Base-by-base conservation (phyloP, 495 filamentous ascomycete genomes). In the Clavariopsis aquatica region DNA sequence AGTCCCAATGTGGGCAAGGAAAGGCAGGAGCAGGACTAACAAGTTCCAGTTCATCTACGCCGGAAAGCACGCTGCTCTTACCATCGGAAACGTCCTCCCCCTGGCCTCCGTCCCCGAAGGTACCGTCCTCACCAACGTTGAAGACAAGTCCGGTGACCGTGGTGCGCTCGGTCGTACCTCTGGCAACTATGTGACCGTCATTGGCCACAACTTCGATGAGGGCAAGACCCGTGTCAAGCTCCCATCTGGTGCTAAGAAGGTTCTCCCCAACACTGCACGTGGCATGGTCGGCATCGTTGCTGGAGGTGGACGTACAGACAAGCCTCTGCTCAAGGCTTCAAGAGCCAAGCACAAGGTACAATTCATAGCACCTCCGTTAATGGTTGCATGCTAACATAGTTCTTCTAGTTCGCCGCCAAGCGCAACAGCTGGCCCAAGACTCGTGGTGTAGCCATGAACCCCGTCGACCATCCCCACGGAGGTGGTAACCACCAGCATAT, bases 401-500 rank as follows among this genome's bases (percentile, higher is more conserved):
- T 23, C 12, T 57, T 6, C 13, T 27, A 98, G 89, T 98, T 96
- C 84, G 91, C 91, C 70, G 94, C 96, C 83, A 99, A 99, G 91
- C 90, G 95, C 77, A 98, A 98, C 90, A 91, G 85, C 74, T 98
- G 95, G 94, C 94, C 95, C 79, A 98, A 95, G 90, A 99, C 94
- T 86, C 93, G 94, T 92, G 94, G 94, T 95, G 94, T 99, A 85
- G 94, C 94, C 79, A 99, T 99, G 94, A 99, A 99, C 83, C 94
- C 94, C 69, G 94, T 98, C 72, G 94, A 98, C 83, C 94, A 98
- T 89, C 94, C 94, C 83, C 94, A 98, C 90, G 94, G 94, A 89
- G 89, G 90, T 93, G 94, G 94, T 96, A 99, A 99, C 85, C 94
- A 99, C 83, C 94, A 99, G 85, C 94, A 99, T 84, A 99, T 99